Percentiles rank a stretch among this genome's conserved stretches.
These are phyloP conservation scores for Lachancea mirantina DNA, from an alignment of 805 yeast genomes.

Conservation along the genomic window DNA sequence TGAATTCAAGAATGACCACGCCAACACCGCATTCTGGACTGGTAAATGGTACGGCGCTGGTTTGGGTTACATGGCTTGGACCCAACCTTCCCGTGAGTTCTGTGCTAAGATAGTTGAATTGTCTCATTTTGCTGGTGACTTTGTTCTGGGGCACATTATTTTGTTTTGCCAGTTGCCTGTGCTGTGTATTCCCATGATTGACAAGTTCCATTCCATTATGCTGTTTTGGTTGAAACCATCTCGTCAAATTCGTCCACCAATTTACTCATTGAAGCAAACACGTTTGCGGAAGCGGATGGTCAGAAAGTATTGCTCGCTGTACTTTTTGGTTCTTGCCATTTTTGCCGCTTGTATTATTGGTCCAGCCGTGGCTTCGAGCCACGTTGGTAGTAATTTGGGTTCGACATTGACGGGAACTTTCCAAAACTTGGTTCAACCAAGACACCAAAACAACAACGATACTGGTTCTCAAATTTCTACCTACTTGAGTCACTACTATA, in stretches of 20 bases:
- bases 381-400: constrained; percentile 33
- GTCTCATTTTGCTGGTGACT: constrained; percentile 96
- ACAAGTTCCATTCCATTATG: constrained; percentile 97
- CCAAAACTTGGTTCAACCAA: constrained; percentile 84
- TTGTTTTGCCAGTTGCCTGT: constrained; percentile 86
- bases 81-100: constrained; percentile 95
- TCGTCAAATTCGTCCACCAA: constrained; percentile 96
- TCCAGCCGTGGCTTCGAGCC: constrained; percentile 79
- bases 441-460: constrained; percentile 72
- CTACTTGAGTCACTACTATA: constrained; percentile 33
- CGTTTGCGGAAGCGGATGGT: constrained; percentile 97
- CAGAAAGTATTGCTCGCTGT: constrained; percentile 80
- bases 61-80: constrained; percentile 86
- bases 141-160: constrained; percentile 82
- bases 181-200: constrained; percentile 76
- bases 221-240: constrained; percentile 98
- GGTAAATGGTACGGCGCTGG: constrained; percentile 98
- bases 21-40: constrained; percentile 99
- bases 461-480: constrained; percentile 49
- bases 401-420: constrained; percentile 33
- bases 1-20: constrained; percentile 91
- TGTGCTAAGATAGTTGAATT: constrained; percentile 88
- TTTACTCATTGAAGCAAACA: constrained; percentile 92
- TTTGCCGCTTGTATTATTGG: constrained; percentile 77
- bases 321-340: constrained; percentile 58